Conservation (phyloP, 441 rosid genomes). For the Aleurites moluccanus region DNA sequence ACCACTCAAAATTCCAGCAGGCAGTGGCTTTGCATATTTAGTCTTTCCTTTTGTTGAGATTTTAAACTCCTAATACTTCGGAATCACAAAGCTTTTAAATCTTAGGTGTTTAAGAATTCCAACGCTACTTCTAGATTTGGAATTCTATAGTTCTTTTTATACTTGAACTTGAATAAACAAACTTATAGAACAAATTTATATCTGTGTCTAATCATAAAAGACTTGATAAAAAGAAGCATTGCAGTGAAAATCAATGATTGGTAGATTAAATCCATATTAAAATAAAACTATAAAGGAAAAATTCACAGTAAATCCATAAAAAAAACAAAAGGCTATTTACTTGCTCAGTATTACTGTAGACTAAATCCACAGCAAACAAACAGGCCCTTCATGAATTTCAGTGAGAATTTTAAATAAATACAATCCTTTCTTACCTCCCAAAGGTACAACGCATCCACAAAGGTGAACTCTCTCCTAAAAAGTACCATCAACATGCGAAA, state of each 20-base stretch:
- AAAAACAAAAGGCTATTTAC: background rate
- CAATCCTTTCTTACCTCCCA: constrained; percentile 77
- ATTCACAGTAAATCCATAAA: background rate
- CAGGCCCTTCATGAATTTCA: background rate
- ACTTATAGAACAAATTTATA: background rate
- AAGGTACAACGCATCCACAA: constrained; percentile 79
- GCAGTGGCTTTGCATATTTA: background rate
- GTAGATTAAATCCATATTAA: background rate
- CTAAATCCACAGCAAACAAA: background rate
- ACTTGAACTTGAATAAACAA: background rate
- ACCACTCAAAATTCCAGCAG: constrained; percentile 11
- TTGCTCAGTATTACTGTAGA: too few species aligned
- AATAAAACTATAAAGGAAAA: background rate
- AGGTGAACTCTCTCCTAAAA: constrained; percentile 92
- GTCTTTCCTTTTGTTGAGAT: background rate
- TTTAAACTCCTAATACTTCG: background rate
- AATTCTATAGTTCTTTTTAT: background rate
- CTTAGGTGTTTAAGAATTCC: background rate
- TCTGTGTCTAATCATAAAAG: background rate
- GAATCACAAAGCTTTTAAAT: background rate
- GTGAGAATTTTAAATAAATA: constrained; percentile 6
- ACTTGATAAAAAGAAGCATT: background rate
- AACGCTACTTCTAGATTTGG: background rate
- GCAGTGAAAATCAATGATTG: background rate
- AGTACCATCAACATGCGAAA: constrained; percentile 97